Evolutionary conservation across 495 filamentous ascomycete species (phyloP), one percentile per base, ranked within the genome.

Genomic region (Aspergillus nanangensis): DNA sequence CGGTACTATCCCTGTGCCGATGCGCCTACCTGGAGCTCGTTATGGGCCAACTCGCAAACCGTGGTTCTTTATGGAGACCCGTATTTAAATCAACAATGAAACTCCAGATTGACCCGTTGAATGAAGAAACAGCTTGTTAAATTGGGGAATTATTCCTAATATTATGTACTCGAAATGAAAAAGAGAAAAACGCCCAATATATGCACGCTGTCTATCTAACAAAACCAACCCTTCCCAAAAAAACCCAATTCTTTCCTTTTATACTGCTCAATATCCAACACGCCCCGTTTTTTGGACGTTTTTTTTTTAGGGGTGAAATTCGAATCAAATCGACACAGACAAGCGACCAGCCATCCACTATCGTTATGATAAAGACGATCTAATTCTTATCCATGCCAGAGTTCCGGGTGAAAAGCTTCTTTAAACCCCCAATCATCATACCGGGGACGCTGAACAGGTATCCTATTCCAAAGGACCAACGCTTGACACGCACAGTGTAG

Each of bases 391-490:
- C n/a, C n/a, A n/a, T n/a, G n/a, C n/a, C 18, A 39, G 46, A 50
- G 47, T 56, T 61, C 41, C 56, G 57, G 36, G 37, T 39, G 21
- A 79, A 68, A n/a, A 62, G 21, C 36, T 54, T 63, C 65, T 71
- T 74, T 8, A 79, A 34, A 13, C 44, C 44, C 37, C 63, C 57
- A 44, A 74, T 56, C 9, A 73, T 29, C 67, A 73, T 70, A 1
- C 77, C 81, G 19, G 74, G 29, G 1, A 54, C 51, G 1, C 74
- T 65, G 55, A 81, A 83, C 7, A 86, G 13, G 44, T 67, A 70
- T 0, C 81, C 78, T 32, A 89, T 66, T 0, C 87, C 87, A 54
- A 90, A 90, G 8, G 67, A 77, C 86, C 84, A 89, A 5, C 83
- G 77, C 48, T 76, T 76, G 37, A 93, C 78, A 14, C 87, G 72